phyloP scores from a whole-genome alignment of 768 basidiomycete genomes.

The Pilatotrama ljubarskyi region DNA sequence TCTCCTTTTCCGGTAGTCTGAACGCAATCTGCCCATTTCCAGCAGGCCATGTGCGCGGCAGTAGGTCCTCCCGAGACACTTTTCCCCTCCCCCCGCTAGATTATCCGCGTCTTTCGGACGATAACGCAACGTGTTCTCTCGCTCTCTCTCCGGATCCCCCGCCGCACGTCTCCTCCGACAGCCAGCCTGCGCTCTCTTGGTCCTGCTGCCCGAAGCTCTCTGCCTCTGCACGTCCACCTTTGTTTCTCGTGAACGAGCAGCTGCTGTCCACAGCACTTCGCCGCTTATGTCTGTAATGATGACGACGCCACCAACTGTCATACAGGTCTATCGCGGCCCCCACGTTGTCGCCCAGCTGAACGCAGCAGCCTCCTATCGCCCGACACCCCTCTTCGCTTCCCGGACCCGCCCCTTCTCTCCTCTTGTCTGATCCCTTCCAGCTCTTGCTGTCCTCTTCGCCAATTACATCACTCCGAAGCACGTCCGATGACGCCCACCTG shows the following conservation, averaged over 20 bases:
- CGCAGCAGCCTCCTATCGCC: slow-evolving; percentile 3
- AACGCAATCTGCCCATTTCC: slow-evolving; percentile 26
- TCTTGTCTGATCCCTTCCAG: slow-evolving; percentile 1
- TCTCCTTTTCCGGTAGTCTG: slow-evolving; percentile 15
- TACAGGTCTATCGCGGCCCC: neutral
- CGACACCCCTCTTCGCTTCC: slow-evolving; percentile 8
- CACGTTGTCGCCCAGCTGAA: slow-evolving; percentile 7
- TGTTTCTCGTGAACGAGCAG: neutral
- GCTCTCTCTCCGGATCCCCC: neutral
- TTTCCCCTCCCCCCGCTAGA: slow-evolving; percentile 5
- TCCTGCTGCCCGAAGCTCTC: neutral
- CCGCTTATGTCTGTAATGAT: neutral
- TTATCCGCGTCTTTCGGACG: slow-evolving; percentile 23
- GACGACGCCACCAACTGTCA: slow-evolving; percentile 16
- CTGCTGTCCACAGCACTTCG: neutral
- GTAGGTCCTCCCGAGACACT: slow-evolving; percentile 10
- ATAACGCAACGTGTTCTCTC: slow-evolving; percentile 7
- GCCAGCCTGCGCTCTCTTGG: neutral
- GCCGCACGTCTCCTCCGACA: neutral
- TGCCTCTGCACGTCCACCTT: neutral
- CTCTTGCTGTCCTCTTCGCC: neutral
- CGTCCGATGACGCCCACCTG: slow-evolving; percentile 4
- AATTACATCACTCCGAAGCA: slow-evolving; percentile 21
- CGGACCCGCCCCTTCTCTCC: slow-evolving; percentile 11
- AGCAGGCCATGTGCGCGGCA: slow-evolving; percentile 9